Percentiles rank a stretch among this genome's conserved stretches.
Evolutionary conservation across 176 grass and related monocot genomes (phyloP).

Genomic region (Aegilops sharonensis): DNA sequence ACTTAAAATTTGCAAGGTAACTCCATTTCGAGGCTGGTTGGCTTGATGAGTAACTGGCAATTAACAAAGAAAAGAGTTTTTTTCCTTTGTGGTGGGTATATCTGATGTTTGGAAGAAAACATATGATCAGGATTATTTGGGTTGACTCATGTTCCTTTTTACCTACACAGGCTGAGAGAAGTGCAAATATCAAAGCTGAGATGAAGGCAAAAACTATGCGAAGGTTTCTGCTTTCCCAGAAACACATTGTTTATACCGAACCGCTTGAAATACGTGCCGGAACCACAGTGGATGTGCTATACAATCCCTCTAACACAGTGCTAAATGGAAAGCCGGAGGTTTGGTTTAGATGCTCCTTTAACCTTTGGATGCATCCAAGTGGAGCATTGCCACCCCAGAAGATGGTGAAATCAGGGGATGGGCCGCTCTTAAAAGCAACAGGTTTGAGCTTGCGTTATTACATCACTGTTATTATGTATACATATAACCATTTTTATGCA

Average conservation of each 20-base stretch:
- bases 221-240: slow-evolving; percentile 83
- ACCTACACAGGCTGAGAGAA: slow-evolving; percentile 56
- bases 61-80: slow-evolving; percentile 3
- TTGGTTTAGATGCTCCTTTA: slow-evolving; percentile 90
- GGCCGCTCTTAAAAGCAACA: slow-evolving; percentile 71
- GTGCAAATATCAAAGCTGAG: slow-evolving; percentile 67
- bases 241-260: slow-evolving; percentile 89
- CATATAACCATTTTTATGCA: slow-evolving; percentile 11
- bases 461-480: neutral
- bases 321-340: slow-evolving; percentile 75
- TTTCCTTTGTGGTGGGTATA: slow-evolving; percentile 8
- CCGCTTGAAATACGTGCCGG: slow-evolving; percentile 79
- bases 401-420: slow-evolving; percentile 64
- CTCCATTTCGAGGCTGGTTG: neutral
- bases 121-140: neutral
- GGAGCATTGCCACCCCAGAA: slow-evolving; percentile 67
- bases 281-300: slow-evolving; percentile 64
- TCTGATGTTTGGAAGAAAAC: neutral
- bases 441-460: slow-evolving; percentile 48
- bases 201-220: slow-evolving; percentile 88
- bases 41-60: neutral
- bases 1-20: neutral
- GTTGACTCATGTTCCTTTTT: slow-evolving; percentile 27
- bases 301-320: slow-evolving; percentile 82
- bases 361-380: slow-evolving; percentile 71